Evolutionary conservation across 441 rosid genomes (phyloP).

Genomic region (Gossypium aridum): DNA sequence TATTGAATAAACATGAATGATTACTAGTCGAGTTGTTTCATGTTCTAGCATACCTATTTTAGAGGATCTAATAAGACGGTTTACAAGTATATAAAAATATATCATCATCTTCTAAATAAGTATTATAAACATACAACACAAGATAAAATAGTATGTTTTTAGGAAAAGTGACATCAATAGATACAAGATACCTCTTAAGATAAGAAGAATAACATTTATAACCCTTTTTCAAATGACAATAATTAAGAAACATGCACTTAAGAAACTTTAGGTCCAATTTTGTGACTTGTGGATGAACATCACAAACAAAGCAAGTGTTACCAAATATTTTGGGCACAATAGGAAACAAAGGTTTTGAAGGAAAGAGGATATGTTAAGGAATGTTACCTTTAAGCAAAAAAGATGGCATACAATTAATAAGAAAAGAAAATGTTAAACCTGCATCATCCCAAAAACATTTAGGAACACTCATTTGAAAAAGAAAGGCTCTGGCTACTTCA

Average conservation of each 20-base stretch:
- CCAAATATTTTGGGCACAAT: neutral
- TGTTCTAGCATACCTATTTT: neutral
- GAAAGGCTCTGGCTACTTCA: neutral
- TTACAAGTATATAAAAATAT: too few species aligned
- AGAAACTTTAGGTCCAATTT: neutral
- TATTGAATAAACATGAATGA: too few species aligned
- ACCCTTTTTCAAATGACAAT: neutral
- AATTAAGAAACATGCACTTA: neutral
- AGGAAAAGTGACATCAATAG: neutral
- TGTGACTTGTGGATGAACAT: neutral
- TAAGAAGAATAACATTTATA: neutral
- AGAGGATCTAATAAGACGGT: neutral
- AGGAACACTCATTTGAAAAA: neutral
- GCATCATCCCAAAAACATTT: neutral
- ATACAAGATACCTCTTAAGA: neutral
- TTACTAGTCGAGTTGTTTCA: neutral
- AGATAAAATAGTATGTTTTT: neutral
- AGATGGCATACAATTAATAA: neutral
- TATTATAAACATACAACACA: too few species aligned
- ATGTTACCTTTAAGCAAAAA: neutral
- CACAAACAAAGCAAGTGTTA: neutral
- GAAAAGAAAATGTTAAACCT: too few species aligned
- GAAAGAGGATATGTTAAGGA: neutral
- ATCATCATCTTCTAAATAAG: neutral
- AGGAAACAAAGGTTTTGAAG: neutral